Conservation (phyloP, 164 flowering plant genomes). For the Pachysandra terminalis region DNA sequence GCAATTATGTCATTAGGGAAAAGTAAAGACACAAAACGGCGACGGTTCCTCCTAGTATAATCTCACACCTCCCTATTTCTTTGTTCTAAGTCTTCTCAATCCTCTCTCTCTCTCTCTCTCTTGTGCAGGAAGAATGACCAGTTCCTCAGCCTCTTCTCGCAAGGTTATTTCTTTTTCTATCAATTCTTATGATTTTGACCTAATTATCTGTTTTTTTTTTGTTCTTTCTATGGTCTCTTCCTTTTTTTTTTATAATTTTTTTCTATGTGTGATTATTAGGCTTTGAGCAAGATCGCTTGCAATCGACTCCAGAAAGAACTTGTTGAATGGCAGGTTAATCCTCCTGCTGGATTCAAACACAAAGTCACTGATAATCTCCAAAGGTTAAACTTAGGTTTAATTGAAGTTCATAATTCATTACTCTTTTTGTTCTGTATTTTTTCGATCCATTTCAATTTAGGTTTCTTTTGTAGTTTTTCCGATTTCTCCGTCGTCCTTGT, state of each 20-base stretch:
- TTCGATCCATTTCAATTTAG: no score
- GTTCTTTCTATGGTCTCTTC: not conserved
- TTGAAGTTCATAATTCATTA: not conserved
- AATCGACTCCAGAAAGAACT: conserved; percentile 84
- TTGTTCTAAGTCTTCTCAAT: no score
- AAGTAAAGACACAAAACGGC: no score
- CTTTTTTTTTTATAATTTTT: not conserved
- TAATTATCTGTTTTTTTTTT: not conserved
- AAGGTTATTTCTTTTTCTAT: conserved; percentile 38
- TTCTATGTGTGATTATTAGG: conserved; percentile 20
- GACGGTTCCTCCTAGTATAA: no score
- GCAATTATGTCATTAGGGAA: no score
- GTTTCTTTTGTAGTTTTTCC: not conserved
- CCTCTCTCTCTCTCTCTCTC: no score
- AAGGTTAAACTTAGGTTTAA: conserved; percentile 30
- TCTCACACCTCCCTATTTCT: no score
- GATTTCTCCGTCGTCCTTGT: not conserved
- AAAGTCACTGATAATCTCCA: conserved; percentile 78
- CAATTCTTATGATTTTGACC: not conserved
- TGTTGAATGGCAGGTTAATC: conserved; percentile 84
- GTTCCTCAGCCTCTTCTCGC: conserved; percentile 67
- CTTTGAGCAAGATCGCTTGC: conserved; percentile 75
- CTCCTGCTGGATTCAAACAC: conserved; percentile 76
- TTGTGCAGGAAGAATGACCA: conserved; percentile 37
- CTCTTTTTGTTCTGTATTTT: not conserved